These are phyloP conservation scores for Phialophora tarda DNA, from an alignment of 2,329 filamentous ascomycete genomes.

Conservation along the genomic window DNA sequence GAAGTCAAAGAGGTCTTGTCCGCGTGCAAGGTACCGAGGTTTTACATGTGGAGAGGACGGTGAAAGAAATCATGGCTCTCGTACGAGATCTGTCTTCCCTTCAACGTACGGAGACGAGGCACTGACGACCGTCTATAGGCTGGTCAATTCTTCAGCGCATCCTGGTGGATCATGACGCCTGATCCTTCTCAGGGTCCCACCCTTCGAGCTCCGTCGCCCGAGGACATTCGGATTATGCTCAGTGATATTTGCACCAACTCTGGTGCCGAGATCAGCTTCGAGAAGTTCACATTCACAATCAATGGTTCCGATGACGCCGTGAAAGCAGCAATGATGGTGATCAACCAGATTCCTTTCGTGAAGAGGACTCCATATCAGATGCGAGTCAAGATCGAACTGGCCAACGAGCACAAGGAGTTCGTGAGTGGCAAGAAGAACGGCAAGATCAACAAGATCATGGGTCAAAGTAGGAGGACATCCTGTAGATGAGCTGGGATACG, in stretches of 20 bases:
- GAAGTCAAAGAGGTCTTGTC: conserved; percentile 81
- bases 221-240: conserved; percentile 86
- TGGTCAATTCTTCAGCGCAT: conserved; percentile 95
- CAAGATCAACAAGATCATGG: conserved; percentile 99
- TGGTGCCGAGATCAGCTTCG: conserved; percentile 91
- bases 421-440: conserved; percentile 99
- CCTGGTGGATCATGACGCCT: conserved; percentile 88
- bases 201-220: conserved; percentile 64
- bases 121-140: conserved; percentile 61
- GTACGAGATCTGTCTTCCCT: conserved; percentile 57
- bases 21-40: conserved; percentile 93
- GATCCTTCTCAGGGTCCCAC: conserved; percentile 65
- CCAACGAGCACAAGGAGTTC: conserved; percentile 99
- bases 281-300: conserved; percentile 90
- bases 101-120: conserved; percentile 5
- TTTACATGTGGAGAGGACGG: conserved; percentile 90
- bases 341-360: conserved; percentile 89
- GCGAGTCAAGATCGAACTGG: conserved; percentile 96
- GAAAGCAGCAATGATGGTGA: conserved; percentile 91
- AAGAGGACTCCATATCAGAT: conserved; percentile 88
- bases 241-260: conserved; percentile 96
- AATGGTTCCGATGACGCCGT: conserved; percentile 96
- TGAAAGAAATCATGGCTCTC: conserved; percentile 92
- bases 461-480: conserved; percentile 70
- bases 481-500: conserved; percentile 16